Evolutionary conservation across 164 flowering plant genomes (phyloP), one percentile per base, ranked within the genome.

Genomic region (Macadamia tetraphylla): DNA sequence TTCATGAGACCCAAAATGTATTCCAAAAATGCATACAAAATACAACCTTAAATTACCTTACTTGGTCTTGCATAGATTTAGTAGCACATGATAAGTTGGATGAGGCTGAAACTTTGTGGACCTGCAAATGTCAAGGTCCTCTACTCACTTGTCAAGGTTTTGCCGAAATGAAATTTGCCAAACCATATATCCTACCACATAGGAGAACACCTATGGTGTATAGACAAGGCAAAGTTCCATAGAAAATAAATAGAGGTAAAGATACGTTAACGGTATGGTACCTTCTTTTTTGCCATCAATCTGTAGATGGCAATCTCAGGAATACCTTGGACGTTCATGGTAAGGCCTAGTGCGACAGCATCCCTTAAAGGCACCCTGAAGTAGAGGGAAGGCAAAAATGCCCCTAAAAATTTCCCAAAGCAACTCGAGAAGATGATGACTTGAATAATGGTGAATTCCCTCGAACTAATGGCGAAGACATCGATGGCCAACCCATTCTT

Each of bases 291-390:
- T 3, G 1, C 0, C 57, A 53, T 53, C 51, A 46, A 1, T 46
- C 9, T 53, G 15, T 12, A 53, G 17, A 53, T 53, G 17, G 57
- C 17, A 17, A 78, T 7, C 12, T 78, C 76, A 2, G 70, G 31
- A 13, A 70, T 18, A 23, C 81, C 81, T 64, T 75, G 67, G 62
- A 35, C 18, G 29, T 66, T 57, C 78, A 78, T 63, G 12, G 72
- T 69, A 31, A 75, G 61, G 30, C 74, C 68, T 6, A 78, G 62
- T 0, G 76, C n/a, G 8, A 70, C 15, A 17, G 74, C 69, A 55
- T 75, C 81, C 0, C 46, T 17, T 2, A 58, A 29, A 9, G 78
- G 73, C 64, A 77, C 48, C 46, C 59, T 67, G 64, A 29, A 42
- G 30, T 23, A 61, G 17, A 51, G 9, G 0, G 76, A n/a, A 63